Conservation (phyloP, 2,329 filamentous ascomycete species). For the Diaporthe longicolla region DNA sequence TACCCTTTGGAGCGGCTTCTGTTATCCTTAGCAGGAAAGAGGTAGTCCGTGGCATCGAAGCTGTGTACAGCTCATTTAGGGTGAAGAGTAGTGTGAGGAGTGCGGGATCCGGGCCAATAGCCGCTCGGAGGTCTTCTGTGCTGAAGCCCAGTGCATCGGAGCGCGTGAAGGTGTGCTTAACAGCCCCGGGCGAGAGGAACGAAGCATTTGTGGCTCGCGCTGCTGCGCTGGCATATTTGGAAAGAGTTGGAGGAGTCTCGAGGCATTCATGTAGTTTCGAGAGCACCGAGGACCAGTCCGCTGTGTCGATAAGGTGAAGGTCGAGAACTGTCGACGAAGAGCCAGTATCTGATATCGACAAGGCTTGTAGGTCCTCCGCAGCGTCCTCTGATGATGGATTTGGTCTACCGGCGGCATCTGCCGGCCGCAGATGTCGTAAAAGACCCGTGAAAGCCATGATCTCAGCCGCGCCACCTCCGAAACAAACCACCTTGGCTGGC, state of each 20-base stretch:
- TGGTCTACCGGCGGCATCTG: conserved; percentile 20
- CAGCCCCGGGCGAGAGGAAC: conserved; percentile 28
- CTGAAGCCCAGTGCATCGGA: conserved; percentile 32
- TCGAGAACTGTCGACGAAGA: conserved; percentile 2
- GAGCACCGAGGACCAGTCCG: conserved; percentile 41
- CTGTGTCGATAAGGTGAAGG: conserved; percentile 36
- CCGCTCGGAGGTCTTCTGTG: conserved; percentile 27
- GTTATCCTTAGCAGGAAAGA: conserved; percentile 38
- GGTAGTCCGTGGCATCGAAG: conserved; percentile 39
- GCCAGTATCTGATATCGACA: conserved; percentile 14
- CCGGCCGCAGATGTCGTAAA: conserved; percentile 48
- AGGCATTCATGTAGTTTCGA: conserved; percentile 38
- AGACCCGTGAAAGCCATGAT: conserved; percentile 68
- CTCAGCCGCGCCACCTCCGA: conserved; percentile 74
- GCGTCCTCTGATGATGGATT: not conserved
- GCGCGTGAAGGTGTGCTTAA: conserved; percentile 34
- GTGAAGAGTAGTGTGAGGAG: conserved; percentile 42
- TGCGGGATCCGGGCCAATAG: conserved; percentile 35
- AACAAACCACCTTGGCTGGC: conserved; percentile 59
- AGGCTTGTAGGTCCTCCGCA: not conserved
- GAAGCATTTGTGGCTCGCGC: conserved; percentile 41
- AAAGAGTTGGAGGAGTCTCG: conserved; percentile 40
- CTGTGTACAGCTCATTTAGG: conserved; percentile 42
- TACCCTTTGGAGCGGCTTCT: conserved; percentile 31
- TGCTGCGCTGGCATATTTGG: conserved; percentile 43